phyloP scores from a whole-genome alignment of 306 rosid species.

The Citrullus amarus region DNA sequence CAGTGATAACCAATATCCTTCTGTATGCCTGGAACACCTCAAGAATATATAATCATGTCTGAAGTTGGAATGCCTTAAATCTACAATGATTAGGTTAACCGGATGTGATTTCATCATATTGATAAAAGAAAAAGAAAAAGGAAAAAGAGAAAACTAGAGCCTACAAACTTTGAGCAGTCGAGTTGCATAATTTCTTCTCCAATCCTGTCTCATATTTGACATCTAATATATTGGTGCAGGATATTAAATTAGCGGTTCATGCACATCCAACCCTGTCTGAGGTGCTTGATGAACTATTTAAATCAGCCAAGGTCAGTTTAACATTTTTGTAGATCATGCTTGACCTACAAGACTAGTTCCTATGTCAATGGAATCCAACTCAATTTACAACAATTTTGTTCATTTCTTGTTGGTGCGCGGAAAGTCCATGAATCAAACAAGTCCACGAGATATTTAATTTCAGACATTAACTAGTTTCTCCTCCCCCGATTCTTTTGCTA shows the following conservation, averaged over 20 bases:
- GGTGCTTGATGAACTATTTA: slow-evolving; percentile 89
- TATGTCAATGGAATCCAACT: neutral
- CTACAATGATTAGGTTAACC: neutral
- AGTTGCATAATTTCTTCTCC: neutral
- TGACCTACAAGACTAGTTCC: neutral
- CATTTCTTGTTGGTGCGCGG: neutral
- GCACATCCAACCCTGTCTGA: slow-evolving; percentile 97
- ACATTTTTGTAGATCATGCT: slow-evolving; percentile 4
- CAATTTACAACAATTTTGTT: neutral
- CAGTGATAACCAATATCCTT: neutral
- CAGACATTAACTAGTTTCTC: neutral
- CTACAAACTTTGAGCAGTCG: neutral
- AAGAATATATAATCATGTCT: neutral
- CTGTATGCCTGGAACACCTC: neutral
- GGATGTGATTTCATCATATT: neutral
- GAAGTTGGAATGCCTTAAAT: neutral
- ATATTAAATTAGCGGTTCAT: slow-evolving; percentile 73
- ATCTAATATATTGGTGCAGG: slow-evolving; percentile 31
- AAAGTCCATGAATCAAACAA: neutral
- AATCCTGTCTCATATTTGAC: neutral
- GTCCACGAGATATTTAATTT: neutral
- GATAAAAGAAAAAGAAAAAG: neutral
- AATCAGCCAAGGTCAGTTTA: slow-evolving; percentile 79
- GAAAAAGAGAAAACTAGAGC: neutral
- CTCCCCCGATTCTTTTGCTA: neutral